Evolutionary conservation across 2,329 filamentous ascomycete species (phyloP).

Genomic region (Bipolaris sorokiniana): DNA sequence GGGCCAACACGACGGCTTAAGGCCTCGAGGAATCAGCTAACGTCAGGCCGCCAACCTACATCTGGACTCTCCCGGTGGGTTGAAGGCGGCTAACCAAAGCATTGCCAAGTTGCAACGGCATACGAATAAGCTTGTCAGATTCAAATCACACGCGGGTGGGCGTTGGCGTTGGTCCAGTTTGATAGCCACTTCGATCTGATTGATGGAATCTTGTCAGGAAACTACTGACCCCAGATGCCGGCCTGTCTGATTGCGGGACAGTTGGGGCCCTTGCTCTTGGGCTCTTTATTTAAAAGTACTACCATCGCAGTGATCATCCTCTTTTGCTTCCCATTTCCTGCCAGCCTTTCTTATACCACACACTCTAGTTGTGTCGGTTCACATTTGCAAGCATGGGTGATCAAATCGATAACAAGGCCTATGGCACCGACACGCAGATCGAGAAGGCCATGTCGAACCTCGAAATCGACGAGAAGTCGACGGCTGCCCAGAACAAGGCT

Average conservation of each 20-base stretch:
- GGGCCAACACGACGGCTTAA: conserved; percentile 11
- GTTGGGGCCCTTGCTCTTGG: conserved; percentile 16
- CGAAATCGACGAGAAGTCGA: conserved; percentile 49
- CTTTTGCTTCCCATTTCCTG: conserved; percentile 27
- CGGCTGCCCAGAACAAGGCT: conserved; percentile 54
- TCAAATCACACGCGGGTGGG: conserved; percentile 22
- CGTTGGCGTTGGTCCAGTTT: conserved; percentile 23
- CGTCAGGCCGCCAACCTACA: conserved; percentile 18
- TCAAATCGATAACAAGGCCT: conserved; percentile 24
- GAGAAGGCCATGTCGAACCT: conserved; percentile 34
- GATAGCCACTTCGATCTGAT: conserved; percentile 24
- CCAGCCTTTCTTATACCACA: conserved; percentile 20
- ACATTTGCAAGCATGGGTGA: conserved; percentile 34
- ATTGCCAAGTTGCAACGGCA: conserved; percentile 18
- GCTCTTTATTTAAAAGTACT: conserved; percentile 25
- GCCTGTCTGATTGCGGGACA: background rate
- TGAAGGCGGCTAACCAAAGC: conserved; percentile 27
- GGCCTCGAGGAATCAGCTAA: conserved; percentile 20
- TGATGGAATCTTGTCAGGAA: conserved; percentile 27
- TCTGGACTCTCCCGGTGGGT: conserved; percentile 24
- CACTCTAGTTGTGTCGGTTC: conserved; percentile 20
- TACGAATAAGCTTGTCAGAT: conserved; percentile 20
- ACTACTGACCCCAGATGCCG: conserved; percentile 18
- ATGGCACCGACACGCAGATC: conserved; percentile 17
- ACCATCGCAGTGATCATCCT: conserved; percentile 6